These are phyloP conservation scores for Drechslerella dactyloides DNA, from an alignment of 2,329 filamentous ascomycete species.

Conservation along the genomic window DNA sequence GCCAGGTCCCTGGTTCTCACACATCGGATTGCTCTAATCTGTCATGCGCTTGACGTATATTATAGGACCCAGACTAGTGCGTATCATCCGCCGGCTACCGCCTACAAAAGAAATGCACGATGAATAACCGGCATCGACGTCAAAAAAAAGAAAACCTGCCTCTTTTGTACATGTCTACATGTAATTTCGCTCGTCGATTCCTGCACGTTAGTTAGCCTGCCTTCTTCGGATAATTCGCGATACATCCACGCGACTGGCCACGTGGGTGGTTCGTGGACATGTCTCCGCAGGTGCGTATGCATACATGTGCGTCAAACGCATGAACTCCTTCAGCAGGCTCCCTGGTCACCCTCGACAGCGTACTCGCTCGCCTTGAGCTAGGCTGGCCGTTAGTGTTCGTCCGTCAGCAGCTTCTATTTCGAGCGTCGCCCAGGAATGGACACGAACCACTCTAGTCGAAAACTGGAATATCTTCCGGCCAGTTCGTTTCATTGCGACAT, in stretches of 20 bases:
- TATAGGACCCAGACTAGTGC: neutral
- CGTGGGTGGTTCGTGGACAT: slow-evolving; percentile 21
- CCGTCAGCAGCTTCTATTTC: slow-evolving; percentile 41
- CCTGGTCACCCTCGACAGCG: slow-evolving; percentile 6
- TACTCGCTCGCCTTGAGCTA: too few species aligned
- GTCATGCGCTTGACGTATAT: slow-evolving; percentile 24
- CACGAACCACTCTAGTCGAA: slow-evolving; percentile 12
- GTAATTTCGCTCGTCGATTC: neutral
- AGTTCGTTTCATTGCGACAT: slow-evolving; percentile 3
- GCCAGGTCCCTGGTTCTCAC: slow-evolving; percentile 8
- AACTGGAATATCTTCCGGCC: slow-evolving; percentile 4
- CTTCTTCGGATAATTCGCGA: slow-evolving; percentile 42
- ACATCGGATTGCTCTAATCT: slow-evolving; percentile 44
- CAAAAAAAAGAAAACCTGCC: neutral
- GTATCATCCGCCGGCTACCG: slow-evolving; percentile 30
- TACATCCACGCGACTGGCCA: slow-evolving; percentile 42
- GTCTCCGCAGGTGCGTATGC: slow-evolving; percentile 22
- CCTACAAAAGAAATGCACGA: neutral
- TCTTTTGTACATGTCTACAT: neutral
- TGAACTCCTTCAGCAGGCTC: slow-evolving; percentile 2
- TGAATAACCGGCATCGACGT: neutral
- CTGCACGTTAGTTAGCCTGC: too few species aligned
- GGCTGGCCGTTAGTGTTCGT: slow-evolving; percentile 6
- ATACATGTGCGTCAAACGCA: slow-evolving; percentile 4
- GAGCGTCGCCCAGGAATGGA: slow-evolving; percentile 3